A percentile compares a stretch with the other conserved stretches of the same genome.
phyloP scores from a whole-genome alignment of 169 alveolate species.

The Amoebophrya sp. region DNA sequence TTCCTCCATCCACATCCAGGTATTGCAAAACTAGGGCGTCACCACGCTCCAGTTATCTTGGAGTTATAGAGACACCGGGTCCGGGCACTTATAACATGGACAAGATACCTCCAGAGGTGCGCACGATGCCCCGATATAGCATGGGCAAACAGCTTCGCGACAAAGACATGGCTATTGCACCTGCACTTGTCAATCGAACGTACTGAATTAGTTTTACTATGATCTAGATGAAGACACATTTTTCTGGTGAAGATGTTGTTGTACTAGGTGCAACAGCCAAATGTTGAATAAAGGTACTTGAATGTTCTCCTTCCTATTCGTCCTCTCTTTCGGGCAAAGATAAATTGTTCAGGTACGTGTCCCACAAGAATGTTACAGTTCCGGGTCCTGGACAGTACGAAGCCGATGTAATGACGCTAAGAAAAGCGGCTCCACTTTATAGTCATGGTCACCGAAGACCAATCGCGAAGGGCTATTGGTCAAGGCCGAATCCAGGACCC shows the following conservation, averaged over 20 bases:
- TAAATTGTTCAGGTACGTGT: neutral
- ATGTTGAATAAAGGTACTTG: no score
- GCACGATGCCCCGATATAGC: neutral
- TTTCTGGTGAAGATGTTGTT: no score
- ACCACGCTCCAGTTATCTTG: neutral
- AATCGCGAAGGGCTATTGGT: neutral
- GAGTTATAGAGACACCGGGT: neutral
- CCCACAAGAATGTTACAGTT: neutral
- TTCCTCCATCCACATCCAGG: no score
- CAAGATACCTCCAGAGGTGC: neutral
- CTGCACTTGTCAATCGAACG: no score
- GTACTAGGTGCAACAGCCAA: no score
- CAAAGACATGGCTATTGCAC: no score
- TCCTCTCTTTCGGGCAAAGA: no score
- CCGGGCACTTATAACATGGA: neutral
- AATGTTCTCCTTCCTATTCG: no score
- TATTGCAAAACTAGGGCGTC: neutral
- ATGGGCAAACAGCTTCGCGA: neutral
- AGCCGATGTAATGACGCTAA: neutral
- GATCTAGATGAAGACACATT: no score
- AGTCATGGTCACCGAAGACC: neutral
- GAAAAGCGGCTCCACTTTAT: neutral
- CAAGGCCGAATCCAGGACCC: neutral
- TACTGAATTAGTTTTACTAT: no score
- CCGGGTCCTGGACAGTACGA: neutral